Base-by-base conservation (phyloP, 164 flowering plant species). In the Chimonanthus salicifolius region DNA sequence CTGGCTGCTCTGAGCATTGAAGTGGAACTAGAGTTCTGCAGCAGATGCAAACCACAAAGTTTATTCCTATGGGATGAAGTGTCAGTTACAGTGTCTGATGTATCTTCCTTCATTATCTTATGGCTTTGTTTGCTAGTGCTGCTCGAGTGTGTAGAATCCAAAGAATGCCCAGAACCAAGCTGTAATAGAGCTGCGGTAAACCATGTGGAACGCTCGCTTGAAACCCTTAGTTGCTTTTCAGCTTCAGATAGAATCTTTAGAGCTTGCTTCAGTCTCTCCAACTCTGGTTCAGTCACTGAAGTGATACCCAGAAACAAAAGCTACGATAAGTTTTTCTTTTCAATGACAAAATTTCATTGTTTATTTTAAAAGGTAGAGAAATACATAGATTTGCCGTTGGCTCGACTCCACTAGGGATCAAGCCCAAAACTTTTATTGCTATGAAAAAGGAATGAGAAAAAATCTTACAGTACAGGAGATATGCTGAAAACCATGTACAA, bases 141-240 rank as follows among this genome's bases (percentile, higher is more conserved):
- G 79, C 91, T 80, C 58, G 97, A 85, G 50, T 80, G 85, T 21
- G 88, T 81, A 74, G 77, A 77, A 50, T 87, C 92, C 6, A 88
- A 83, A 49, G 94, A 86, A 75, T 88, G 76, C 21, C 84, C 80
- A 20, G 97, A 88, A 64, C 99, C 98, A 78, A 95, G 92, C 81
- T 94, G 98, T 70, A 95, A 78, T 6, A 95, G 82, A 60, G 97
- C 90, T 58, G 98, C 98, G 6, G 95, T 94, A 84, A 96, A 96
- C 98, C 99, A 92, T 70, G 97, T 91, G 72, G 95, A 88, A 18
- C 92, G 88, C 76, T 96, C 98, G 77, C 85, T 88, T 44, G 97
- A 88, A 79, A 83, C 84, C 78, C 97, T 85, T n/a, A 96, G 84
- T 82, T 94, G 99, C 80, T 94, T 96, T 85, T 96, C 97, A 45